Percentiles rank a stretch among this genome's conserved stretches.
phyloP scores from a whole-genome alignment of 495 filamentous ascomycete species.

The Glarea lozoyensis region DNA sequence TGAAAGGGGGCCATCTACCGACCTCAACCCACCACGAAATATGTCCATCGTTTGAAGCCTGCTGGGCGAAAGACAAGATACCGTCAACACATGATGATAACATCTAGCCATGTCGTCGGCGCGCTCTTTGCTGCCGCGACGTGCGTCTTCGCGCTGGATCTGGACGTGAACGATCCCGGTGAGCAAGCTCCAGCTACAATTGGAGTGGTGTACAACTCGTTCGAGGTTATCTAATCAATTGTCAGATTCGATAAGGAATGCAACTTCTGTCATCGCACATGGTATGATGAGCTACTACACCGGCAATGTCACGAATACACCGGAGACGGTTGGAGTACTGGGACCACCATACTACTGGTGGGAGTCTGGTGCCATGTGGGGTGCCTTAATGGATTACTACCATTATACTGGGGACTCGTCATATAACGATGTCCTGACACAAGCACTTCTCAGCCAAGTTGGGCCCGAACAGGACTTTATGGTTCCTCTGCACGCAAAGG shows the following conservation, averaged over 20 bases:
- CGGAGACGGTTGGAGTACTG: conserved; percentile 59
- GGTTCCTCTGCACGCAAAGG: conserved; percentile 69
- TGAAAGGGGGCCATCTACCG: too few species aligned
- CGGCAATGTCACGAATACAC: conserved; percentile 60
- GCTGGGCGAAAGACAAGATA: too few species aligned
- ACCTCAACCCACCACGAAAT: too few species aligned
- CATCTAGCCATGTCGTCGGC: too few species aligned
- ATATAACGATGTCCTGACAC: conserved; percentile 62
- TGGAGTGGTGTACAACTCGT: not conserved
- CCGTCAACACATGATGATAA: too few species aligned
- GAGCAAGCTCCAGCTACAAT: too few species aligned
- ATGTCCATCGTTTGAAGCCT: too few species aligned
- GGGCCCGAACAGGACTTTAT: conserved; percentile 63
- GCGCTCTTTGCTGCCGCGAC: too few species aligned
- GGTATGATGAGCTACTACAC: conserved; percentile 40
- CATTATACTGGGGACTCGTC: conserved; percentile 67
- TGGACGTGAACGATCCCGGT: too few species aligned
- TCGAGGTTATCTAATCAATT: too few species aligned
- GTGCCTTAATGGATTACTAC: conserved; percentile 74
- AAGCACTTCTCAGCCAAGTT: conserved; percentile 65
- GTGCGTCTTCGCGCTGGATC: too few species aligned
- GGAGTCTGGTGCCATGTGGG: conserved; percentile 79
- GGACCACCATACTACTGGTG: conserved; percentile 78
- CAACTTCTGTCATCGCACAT: conserved; percentile 16
- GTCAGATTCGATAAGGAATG: conserved; percentile 17